These are phyloP conservation scores for Neurospora sp. DNA, from an alignment of 495 filamentous ascomycete genomes.

Conservation along the genomic window DNA sequence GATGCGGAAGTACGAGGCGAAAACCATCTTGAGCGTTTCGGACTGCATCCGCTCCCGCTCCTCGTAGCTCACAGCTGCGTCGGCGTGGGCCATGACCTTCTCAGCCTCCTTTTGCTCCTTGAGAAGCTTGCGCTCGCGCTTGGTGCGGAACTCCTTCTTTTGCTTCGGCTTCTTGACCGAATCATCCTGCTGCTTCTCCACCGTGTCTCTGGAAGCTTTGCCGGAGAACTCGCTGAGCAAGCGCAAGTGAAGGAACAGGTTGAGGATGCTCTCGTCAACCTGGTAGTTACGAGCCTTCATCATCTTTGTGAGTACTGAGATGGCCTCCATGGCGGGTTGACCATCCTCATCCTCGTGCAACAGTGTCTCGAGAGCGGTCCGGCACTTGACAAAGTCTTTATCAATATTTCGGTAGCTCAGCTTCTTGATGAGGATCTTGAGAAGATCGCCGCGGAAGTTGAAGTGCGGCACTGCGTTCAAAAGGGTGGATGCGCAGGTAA, in stretches of 20 bases:
- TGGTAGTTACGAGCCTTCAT: constrained; percentile 76
- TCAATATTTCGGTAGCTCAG: constrained; percentile 60
- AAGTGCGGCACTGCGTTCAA: constrained; percentile 82
- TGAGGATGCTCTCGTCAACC: constrained; percentile 74
- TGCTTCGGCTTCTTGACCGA: constrained; percentile 57
- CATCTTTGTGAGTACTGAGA: constrained; percentile 81
- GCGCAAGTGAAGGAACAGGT: constrained; percentile 84
- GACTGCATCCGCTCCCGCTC: constrained; percentile 86
- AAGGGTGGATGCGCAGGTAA: constrained; percentile 73
- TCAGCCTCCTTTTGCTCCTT: constrained; percentile 79
- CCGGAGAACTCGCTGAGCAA: constrained; percentile 76
- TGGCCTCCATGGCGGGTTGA: constrained; percentile 73
- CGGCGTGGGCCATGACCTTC: constrained; percentile 89
- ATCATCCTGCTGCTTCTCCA: constrained; percentile 48
- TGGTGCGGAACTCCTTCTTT: constrained; percentile 49
- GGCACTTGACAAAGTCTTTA: constrained; percentile 66
- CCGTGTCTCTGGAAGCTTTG: constrained; percentile 65
- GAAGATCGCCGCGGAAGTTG: constrained; percentile 81
- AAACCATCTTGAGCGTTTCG: constrained; percentile 91
- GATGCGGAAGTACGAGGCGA: constrained; percentile 88
- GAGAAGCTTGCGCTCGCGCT: constrained; percentile 45
- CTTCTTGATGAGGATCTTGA: constrained; percentile 78
- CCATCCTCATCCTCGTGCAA: constrained; percentile 88
- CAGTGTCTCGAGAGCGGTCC: constrained; percentile 66
- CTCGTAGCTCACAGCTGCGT: constrained; percentile 82